Evolutionary conservation across 2,329 filamentous ascomycete genomes (phyloP).

Genomic region (Botrytis elliptica): DNA sequence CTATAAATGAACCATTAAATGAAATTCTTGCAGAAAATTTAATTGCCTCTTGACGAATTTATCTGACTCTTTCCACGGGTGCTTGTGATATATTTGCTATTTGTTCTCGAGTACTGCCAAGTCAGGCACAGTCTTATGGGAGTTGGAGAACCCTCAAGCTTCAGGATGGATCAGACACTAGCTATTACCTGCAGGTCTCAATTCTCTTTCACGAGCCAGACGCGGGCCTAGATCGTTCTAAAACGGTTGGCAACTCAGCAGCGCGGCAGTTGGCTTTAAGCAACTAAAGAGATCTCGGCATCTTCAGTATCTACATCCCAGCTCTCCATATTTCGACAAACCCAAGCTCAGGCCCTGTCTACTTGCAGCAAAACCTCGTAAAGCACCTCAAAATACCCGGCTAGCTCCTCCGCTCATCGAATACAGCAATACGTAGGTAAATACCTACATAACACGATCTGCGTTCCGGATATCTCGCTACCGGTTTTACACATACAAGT

Average conservation of each 20-base stretch:
- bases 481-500: not conserved
- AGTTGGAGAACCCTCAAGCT: not conserved
- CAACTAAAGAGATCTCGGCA: not conserved
- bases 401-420: not conserved
- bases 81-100: not conserved
- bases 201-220: no score
- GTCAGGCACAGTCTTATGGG: not conserved
- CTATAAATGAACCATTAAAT: slow-evolving; percentile 23
- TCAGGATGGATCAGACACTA: not conserved
- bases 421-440: not conserved
- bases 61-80: not conserved
- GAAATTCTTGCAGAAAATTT: slow-evolving; percentile 17
- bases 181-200: not conserved
- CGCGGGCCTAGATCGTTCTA: not conserved
- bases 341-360: not conserved
- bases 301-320: not conserved
- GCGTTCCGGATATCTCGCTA: not conserved
- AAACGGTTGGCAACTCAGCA: not conserved
- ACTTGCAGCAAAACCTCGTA: not conserved
- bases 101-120: not conserved
- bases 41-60: slow-evolving; percentile 5
- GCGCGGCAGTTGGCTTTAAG: not conserved
- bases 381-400: no score
- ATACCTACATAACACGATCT: not conserved
- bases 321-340: not conserved